Evolutionary conservation across 1,139 yeast genomes (phyloP), one percentile per base, ranked within the genome.

Genomic region (Lodderomyces orthopsilosis): DNA sequence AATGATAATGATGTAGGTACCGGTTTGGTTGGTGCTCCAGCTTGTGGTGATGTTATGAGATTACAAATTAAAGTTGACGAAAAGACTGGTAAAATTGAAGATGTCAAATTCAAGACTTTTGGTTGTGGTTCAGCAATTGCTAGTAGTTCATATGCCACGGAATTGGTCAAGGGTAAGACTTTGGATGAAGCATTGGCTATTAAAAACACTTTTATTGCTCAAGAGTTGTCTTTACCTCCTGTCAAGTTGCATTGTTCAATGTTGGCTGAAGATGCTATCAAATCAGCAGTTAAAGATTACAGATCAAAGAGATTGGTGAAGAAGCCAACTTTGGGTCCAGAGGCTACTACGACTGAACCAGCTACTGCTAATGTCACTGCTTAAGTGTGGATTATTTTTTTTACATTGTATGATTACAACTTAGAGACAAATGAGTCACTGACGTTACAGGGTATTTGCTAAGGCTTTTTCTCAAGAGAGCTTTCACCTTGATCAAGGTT

Each of bases 51-150:
- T 71, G 98, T 93, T 42, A 93, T 93, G 97, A 85, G 95, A 68
- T 77, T 93, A 53, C 98, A 93, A 65, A 93, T 93, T 58, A 82
- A 91, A 61, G 98, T 93, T 14, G 84, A 84, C 55, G 98, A 90
- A 56, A 83, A 79, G 45, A 83, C 95, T 27, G 98, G 98, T 2
- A 75, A 87, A 46, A 93, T 93, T 57, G 82, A 87, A 63, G 96
- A 93, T 63, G 98, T 93, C 53, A 93, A 90, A 68, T 93, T 93
- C 70, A 93, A 93, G 79, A 93, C 98, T 7, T 93, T 93, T 70
- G 98, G 98, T 18, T 93, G 98, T 65, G 98, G 98, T 39, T 84
- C 95, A 2, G 98, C 98, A 47, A 93, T 93, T 63, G 98, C 98
- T 7, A 86, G 95, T 5, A 85, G 95, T 9, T 87, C 96, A 1